Evolutionary conservation across 306 rosid species (phyloP), one percentile per base, ranked within the genome.

Genomic region (Fragaria iinumae): DNA sequence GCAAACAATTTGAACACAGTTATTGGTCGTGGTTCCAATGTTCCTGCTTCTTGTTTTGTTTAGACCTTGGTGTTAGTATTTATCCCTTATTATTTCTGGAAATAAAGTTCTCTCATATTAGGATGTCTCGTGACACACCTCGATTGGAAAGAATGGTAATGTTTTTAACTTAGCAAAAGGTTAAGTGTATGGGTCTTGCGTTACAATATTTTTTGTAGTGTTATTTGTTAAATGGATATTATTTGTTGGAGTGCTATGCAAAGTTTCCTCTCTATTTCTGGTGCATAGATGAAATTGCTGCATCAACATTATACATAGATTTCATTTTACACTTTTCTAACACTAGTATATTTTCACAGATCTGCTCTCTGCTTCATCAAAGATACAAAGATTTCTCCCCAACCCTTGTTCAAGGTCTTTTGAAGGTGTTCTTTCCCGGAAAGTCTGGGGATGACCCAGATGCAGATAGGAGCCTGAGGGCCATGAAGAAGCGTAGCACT

Each of bases 331-430:
- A 29, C 69, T 36, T 52, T 23, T 49, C 79, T 83, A 68, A 77
- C 80, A 53, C 56, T 25, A 5, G 4, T 79, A 67, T 75, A 11
- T 67, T 85, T 79, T 75, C 66, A 76, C 83, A 96, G 99, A 90
- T 92, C 73, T 96, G 97, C 88, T 96, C 99, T 80, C 82, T 96
- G 86, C 99, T 96, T 84, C 99, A 92, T 81, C 98, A 93, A 87
- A 96, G 98, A 87, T 96, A 96, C 90, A 92, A 87, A 80, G 99
- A 96, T 84, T 96, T 96, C 69, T 81, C 96, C 8, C 97, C 99
- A 77, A 89, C 86, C 86, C 84, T 96, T 66, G 80, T 85, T 80
- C 99, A 96, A 91, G 99, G 96, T 76, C 98, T 92, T 80, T 89
- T 92, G 80, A 96, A 93, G 89, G 77, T 87, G 65, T 92, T 96